A percentile compares a stretch with the other conserved stretches of the same genome.
Evolutionary conservation across 2,329 filamentous ascomycete genomes (phyloP).

Genomic region (Plectosphaerella cucumerina): DNA sequence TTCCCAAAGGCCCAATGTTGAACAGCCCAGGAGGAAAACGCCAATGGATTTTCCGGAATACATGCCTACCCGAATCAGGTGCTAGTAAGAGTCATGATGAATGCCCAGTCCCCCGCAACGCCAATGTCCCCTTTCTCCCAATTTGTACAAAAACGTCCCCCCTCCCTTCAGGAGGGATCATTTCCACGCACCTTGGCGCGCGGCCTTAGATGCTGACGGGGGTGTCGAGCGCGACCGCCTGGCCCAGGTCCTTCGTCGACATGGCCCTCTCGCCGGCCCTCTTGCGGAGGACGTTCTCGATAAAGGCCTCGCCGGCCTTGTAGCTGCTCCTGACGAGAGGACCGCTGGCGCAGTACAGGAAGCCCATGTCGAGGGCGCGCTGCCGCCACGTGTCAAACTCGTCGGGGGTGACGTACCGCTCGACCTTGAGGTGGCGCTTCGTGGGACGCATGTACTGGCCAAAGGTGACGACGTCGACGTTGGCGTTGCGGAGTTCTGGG

Average conservation of each 20-base stretch:
- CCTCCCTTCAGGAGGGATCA: too few species aligned
- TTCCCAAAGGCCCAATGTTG: too few species aligned
- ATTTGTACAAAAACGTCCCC: too few species aligned
- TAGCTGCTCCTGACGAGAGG: constrained; percentile 92
- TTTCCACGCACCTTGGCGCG: too few species aligned
- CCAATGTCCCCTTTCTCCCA: too few species aligned
- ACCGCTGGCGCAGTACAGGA: constrained; percentile 92
- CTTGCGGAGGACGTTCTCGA: constrained; percentile 96
- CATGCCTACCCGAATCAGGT: too few species aligned
- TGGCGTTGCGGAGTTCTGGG: constrained; percentile 58
- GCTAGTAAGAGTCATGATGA: too few species aligned
- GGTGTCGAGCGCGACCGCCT: constrained; percentile 31
- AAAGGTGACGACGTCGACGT: constrained; percentile 95
- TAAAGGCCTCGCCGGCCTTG: constrained; percentile 97
- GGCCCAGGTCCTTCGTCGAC: constrained; percentile 27
- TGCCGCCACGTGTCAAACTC: constrained; percentile 89
- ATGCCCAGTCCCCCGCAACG: too few species aligned
- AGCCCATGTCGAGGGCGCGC: constrained; percentile 88
- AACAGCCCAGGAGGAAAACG: too few species aligned
- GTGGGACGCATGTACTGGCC: constrained; percentile 99
- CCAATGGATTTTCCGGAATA: too few species aligned
- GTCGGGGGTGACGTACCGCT: constrained; percentile 89
- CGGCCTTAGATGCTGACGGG: neutral
- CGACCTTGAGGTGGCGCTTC: constrained; percentile 94
- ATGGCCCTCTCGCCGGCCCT: constrained; percentile 45